A percentile compares a stretch with the other conserved stretches of the same genome.
These are phyloP conservation scores for Exidia glandulosa DNA, from an alignment of 768 basidiomycete species.

Conservation along the genomic window DNA sequence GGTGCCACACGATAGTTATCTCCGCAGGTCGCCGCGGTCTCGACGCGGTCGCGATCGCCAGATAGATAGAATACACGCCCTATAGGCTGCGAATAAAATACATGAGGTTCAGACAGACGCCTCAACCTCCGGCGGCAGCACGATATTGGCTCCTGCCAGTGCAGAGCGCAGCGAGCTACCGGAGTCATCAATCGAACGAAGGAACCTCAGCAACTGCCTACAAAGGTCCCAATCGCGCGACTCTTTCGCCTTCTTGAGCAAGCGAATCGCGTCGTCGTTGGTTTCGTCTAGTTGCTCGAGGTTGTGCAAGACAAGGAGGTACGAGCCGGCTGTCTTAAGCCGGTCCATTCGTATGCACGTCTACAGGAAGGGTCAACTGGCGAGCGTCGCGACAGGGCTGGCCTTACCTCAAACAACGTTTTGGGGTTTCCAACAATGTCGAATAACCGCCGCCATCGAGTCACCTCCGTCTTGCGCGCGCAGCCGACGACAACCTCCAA, in stretches of 20 bases:
- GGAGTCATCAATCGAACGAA: slow-evolving; percentile 84
- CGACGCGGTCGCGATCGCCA: slow-evolving; percentile 15
- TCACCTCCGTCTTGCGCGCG: slow-evolving; percentile 91
- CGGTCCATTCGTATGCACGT: slow-evolving; percentile 60
- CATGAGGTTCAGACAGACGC: background rate
- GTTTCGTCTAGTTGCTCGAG: slow-evolving; percentile 78
- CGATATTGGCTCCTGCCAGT: slow-evolving; percentile 19
- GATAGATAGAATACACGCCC: slow-evolving; percentile 4
- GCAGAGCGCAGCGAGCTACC: slow-evolving; percentile 60
- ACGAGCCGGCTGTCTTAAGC: slow-evolving; percentile 82
- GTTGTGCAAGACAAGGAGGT: slow-evolving; percentile 87
- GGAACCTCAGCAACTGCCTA: slow-evolving; percentile 82
- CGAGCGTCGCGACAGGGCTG: background rate
- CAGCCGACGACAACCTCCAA: slow-evolving; percentile 93
- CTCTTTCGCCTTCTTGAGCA: slow-evolving; percentile 65
- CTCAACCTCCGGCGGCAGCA: background rate
- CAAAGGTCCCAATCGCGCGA: slow-evolving; percentile 84
- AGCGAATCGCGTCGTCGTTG: slow-evolving; percentile 66
- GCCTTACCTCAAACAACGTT: slow-evolving; percentile 74
- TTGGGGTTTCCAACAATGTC: slow-evolving; percentile 85
- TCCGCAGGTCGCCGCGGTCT: background rate
- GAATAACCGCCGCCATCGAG: slow-evolving; percentile 82
- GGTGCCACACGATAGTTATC: slow-evolving; percentile 19
- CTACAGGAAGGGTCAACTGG: slow-evolving; percentile 33
- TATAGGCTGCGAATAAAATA: background rate